Percentiles rank a stretch among this genome's conserved stretches.
phyloP scores from a whole-genome alignment of 2,329 filamentous ascomycete genomes.

The Annulohypoxylon truncatum region DNA sequence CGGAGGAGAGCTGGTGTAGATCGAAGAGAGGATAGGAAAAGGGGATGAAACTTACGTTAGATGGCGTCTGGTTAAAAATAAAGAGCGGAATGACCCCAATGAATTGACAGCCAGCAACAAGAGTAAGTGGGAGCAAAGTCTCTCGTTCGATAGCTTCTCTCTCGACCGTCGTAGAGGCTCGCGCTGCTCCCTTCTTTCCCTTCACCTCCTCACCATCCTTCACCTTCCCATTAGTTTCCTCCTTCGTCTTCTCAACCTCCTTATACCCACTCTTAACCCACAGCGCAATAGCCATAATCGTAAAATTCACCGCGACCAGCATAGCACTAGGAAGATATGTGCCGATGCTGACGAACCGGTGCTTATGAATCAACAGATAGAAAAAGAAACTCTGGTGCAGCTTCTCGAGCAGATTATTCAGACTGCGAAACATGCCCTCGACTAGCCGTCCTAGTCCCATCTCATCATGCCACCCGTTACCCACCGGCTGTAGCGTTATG shows the following conservation, averaged over 20 bases:
- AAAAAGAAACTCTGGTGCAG: slow-evolving; percentile 99
- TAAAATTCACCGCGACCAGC: slow-evolving; percentile 93
- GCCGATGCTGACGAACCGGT: slow-evolving; percentile 96
- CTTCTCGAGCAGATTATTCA: slow-evolving; percentile 97
- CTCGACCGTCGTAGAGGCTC: slow-evolving; percentile 57
- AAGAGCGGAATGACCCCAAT: slow-evolving; percentile 84
- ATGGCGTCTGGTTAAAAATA: slow-evolving; percentile 81
- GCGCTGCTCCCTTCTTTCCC: slow-evolving; percentile 35
- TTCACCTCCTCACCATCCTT: slow-evolving; percentile 43
- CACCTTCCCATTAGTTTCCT: slow-evolving; percentile 42
- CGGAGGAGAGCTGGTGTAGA: background rate
- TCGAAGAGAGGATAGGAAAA: background rate
- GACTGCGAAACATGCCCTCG: slow-evolving; percentile 89
- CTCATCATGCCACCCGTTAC: slow-evolving; percentile 95
- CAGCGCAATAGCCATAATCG: slow-evolving; percentile 92
- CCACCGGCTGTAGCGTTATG: slow-evolving; percentile 89
- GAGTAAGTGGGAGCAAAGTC: slow-evolving; percentile 76
- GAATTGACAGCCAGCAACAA: slow-evolving; percentile 80
- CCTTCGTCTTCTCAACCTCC: slow-evolving; percentile 46
- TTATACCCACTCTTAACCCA: slow-evolving; percentile 87
- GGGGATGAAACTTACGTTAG: slow-evolving; percentile 64
- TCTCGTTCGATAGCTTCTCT: slow-evolving; percentile 68
- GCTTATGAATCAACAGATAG: slow-evolving; percentile 90
- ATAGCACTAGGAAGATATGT: slow-evolving; percentile 98
- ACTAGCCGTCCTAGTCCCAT: slow-evolving; percentile 92